phyloP scores from a whole-genome alignment of 441 rosid genomes.

The Populus hybrid region DNA sequence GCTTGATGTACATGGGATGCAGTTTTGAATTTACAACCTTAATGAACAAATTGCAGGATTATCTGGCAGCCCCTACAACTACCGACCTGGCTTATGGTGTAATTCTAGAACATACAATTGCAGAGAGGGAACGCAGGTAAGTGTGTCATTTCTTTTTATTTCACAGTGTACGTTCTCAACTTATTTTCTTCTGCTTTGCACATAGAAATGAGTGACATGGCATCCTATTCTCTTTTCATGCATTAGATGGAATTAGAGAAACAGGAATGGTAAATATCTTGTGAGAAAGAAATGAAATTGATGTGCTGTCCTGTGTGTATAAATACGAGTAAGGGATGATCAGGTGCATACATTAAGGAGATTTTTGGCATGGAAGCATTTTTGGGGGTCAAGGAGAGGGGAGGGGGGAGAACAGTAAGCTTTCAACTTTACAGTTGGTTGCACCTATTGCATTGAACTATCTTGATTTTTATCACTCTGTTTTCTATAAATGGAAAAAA shows the following conservation, averaged over 20 bases:
- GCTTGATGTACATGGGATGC: background rate
- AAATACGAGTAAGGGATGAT: background rate
- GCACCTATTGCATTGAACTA: background rate
- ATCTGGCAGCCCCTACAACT: constrained; percentile 74
- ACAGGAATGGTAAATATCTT: background rate
- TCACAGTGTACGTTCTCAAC: background rate
- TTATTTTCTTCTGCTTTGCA: background rate
- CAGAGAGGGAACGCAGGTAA: constrained; percentile 99
- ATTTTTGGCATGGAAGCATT: background rate
- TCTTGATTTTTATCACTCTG: background rate
- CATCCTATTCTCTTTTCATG: background rate
- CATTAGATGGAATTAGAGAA: background rate
- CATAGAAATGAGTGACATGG: background rate
- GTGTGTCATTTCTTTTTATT: constrained; percentile 10
- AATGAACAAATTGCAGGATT: constrained; percentile 60
- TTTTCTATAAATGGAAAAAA: background rate
- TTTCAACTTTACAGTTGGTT: background rate
- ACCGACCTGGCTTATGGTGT: constrained; percentile 84
- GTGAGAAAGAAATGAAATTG: background rate
- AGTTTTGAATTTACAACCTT: constrained; percentile 23
- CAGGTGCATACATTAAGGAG: background rate
- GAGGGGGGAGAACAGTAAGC: background rate
- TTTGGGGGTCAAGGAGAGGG: background rate
- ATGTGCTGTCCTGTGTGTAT: background rate
- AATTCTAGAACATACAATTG: constrained; percentile 86